Percentiles rank a stretch among this genome's conserved stretches.
Evolutionary conservation across 805 yeast species (phyloP).

Genomic region (Sugiyamaella mastotermitis): DNA sequence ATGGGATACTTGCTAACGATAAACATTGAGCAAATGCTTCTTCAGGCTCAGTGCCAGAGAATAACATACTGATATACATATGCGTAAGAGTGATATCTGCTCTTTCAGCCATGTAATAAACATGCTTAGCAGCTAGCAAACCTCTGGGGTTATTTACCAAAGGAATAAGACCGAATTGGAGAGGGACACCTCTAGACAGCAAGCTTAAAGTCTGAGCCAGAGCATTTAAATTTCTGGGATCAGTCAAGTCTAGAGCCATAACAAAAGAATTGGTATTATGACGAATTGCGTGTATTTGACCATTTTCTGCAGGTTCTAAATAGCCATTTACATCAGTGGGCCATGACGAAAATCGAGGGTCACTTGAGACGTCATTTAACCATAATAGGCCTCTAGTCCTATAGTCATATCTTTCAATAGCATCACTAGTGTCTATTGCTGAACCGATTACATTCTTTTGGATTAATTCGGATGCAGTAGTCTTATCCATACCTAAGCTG

Average conservation of each 20-base stretch:
- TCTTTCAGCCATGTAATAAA: conserved; percentile 11
- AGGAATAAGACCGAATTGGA: conserved; percentile 82
- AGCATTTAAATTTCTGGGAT: conserved; percentile 45
- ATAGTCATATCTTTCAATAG: conserved; percentile 30
- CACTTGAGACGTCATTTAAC: conserved; percentile 72
- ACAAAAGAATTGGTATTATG: conserved; percentile 74
- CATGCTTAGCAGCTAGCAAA: conserved; percentile 15
- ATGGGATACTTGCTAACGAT: not conserved
- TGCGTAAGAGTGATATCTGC: not conserved
- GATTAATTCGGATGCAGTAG: conserved; percentile 27
- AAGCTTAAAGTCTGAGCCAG: conserved; percentile 30
- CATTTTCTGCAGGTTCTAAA: conserved; percentile 35
- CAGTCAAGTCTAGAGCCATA: conserved; percentile 57
- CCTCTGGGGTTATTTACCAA: conserved; percentile 28
- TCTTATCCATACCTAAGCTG: not conserved
- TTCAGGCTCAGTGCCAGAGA: conserved; percentile 2
- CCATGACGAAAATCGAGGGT: conserved; percentile 45
- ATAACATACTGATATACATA: conserved; percentile 2
- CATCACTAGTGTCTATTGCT: conserved; percentile 6
- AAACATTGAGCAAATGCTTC: not conserved
- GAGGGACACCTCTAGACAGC: conserved; percentile 52
- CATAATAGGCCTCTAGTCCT: conserved; percentile 45
- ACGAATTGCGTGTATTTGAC: conserved; percentile 60
- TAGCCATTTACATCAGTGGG: conserved; percentile 43
- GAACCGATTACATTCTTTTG: conserved; percentile 17